phyloP scores from a whole-genome alignment of 192 early-diverging fungal species.

The Chytriomyces sp. region DNA sequence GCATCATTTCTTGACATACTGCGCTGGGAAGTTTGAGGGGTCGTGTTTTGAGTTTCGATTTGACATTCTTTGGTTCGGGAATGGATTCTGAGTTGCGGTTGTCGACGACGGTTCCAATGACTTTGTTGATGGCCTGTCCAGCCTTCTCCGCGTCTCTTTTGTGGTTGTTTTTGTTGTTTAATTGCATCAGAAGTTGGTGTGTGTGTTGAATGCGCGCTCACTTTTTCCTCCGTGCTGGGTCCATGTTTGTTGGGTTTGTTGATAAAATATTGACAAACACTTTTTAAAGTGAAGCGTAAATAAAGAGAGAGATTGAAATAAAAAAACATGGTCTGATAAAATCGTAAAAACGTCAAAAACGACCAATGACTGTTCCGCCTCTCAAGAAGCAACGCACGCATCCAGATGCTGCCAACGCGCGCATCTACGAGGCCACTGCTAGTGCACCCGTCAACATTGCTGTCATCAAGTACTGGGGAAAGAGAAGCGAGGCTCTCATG shows the following conservation, averaged over 20 bases:
- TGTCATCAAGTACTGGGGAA: conserved; percentile 99
- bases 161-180: not conserved
- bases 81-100: not conserved
- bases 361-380: not conserved
- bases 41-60: not conserved
- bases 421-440: conserved; percentile 70
- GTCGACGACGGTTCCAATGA: conserved; percentile 14
- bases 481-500: conserved; percentile 86
- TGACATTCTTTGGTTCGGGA: not conserved
- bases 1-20: not conserved
- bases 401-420: not conserved
- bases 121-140: conserved; percentile 6
- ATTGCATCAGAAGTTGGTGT: not conserved
- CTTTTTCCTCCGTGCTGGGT: conserved; percentile 2
- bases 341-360: not conserved
- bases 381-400: not conserved
- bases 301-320: no score
- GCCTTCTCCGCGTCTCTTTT: conserved; percentile 29
- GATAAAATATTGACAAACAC: not conserved
- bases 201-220: not conserved
- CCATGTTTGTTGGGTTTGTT: not conserved
- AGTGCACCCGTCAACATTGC: conserved; percentile 99
- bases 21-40: not conserved
- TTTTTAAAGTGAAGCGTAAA: not conserved
- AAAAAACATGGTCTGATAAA: no score